Percentiles rank a stretch among this genome's conserved stretches.
Conservation (phyloP, 345 rosid species). For the Geranium rotundifolium region DNA sequence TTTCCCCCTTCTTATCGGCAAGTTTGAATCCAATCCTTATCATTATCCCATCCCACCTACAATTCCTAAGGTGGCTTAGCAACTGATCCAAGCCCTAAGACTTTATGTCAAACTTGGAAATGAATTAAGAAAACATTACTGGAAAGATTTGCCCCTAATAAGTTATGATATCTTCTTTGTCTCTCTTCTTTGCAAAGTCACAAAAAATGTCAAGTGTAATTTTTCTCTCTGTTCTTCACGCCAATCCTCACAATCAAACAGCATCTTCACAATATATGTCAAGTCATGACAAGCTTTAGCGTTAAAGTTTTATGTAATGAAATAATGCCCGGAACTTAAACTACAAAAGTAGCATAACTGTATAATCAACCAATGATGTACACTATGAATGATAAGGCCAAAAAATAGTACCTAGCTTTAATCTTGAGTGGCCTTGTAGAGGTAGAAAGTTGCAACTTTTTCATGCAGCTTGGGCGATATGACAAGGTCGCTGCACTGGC, state of each 20-base stretch:
- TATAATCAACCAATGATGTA: not conserved
- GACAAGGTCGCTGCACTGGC: constrained; percentile 30
- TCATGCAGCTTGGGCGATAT: constrained; percentile 22
- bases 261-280: not conserved
- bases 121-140: not conserved
- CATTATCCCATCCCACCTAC: not conserved
- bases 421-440: constrained; percentile 35
- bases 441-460: constrained; percentile 29
- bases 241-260: not conserved
- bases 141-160: not conserved
- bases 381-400: too few species aligned
- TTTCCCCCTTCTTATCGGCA: not conserved
- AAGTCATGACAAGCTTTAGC: not conserved
- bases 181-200: too few species aligned
- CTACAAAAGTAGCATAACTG: too few species aligned
- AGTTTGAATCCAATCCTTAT: not conserved
- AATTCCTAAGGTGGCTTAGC: not conserved
- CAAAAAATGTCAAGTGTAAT: too few species aligned
- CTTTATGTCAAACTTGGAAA: not conserved
- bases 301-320: too few species aligned
- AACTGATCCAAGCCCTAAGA: not conserved
- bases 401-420: constrained; percentile 46
- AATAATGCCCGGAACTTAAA: not conserved
- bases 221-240: not conserved
- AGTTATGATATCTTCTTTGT: too few species aligned